phyloP scores from a whole-genome alignment of 345 rosid species.

The Eucalyptus guilfoylei region DNA sequence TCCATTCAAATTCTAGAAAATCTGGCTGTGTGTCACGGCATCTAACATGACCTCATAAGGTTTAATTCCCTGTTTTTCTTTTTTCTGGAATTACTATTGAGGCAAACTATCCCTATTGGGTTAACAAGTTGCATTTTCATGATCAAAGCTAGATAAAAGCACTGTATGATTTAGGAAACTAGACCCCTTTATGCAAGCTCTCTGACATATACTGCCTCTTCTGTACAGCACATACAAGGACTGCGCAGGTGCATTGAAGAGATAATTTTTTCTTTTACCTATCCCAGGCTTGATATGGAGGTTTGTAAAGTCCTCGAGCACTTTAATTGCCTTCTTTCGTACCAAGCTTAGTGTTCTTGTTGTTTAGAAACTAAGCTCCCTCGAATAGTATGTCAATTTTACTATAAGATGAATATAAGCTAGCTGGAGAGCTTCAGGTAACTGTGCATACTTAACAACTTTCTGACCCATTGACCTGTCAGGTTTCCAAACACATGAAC shows the following conservation, averaged over 20 bases:
- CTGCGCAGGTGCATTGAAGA: constrained; percentile 75
- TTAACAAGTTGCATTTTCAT: background rate
- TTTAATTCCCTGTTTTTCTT: background rate
- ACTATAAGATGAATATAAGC: background rate
- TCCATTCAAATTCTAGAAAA: background rate
- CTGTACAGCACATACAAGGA: constrained; percentile 35
- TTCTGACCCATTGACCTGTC: background rate
- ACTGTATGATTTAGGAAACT: background rate
- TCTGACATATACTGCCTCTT: background rate
- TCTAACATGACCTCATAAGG: background rate
- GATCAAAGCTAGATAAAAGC: background rate
- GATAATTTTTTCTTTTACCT: constrained; percentile 67
- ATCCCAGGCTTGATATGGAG: constrained; percentile 98
- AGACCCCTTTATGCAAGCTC: background rate
- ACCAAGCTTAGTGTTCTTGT: background rate
- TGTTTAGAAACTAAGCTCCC: background rate
- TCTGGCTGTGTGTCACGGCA: background rate
- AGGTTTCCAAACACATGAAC: constrained; percentile 96
- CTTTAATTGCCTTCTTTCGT: background rate
- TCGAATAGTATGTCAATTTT: background rate
- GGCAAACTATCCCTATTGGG: background rate
- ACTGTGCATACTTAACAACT: background rate
- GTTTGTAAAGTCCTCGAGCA: constrained; percentile 10
- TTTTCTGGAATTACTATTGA: background rate
- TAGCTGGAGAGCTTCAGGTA: background rate